phyloP scores from a whole-genome alignment of 2,329 filamentous ascomycete species.

The Fusarium marasasianum region DNA sequence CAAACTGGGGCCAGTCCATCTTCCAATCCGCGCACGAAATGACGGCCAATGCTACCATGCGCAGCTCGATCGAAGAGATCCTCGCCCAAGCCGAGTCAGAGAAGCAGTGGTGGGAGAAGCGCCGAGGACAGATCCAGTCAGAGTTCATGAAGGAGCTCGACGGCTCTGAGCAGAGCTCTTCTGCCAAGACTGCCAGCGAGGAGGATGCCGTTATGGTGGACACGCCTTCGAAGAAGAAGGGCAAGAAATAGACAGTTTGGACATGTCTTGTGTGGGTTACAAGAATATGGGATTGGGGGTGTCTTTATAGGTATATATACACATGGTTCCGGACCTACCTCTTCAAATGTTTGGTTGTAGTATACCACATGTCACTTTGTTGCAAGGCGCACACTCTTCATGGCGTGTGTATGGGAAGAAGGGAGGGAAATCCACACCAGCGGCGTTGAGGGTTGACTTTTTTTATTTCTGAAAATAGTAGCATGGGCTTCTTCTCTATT shows the following conservation, averaged over 20 bases:
- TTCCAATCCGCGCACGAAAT: slow-evolving; percentile 99
- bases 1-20: slow-evolving; percentile 92
- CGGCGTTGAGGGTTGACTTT: slow-evolving; percentile 13
- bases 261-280: neutral
- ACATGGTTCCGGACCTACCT: neutral
- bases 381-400: neutral
- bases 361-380: slow-evolving; percentile 6
- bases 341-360: slow-evolving; percentile 11
- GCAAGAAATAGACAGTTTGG: slow-evolving; percentile 53
- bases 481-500: slow-evolving; percentile 36
- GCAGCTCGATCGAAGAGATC: slow-evolving; percentile 78
- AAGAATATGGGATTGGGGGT: neutral
- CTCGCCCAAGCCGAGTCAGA: slow-evolving; percentile 76
- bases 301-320: neutral
- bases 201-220: slow-evolving; percentile 78
- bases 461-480: slow-evolving; percentile 29
- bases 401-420: neutral
- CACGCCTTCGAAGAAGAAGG: slow-evolving; percentile 63
- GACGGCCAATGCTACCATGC: slow-evolving; percentile 81
- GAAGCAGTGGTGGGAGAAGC: slow-evolving; percentile 93
- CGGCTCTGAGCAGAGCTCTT: slow-evolving; percentile 61
- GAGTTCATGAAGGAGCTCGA: slow-evolving; percentile 89
- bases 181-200: slow-evolving; percentile 50
- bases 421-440: slow-evolving; percentile 6
- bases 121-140: slow-evolving; percentile 74